Evolutionary conservation across 2,329 filamentous ascomycete genomes (phyloP).

Genomic region (Harringtonia lauricola): DNA sequence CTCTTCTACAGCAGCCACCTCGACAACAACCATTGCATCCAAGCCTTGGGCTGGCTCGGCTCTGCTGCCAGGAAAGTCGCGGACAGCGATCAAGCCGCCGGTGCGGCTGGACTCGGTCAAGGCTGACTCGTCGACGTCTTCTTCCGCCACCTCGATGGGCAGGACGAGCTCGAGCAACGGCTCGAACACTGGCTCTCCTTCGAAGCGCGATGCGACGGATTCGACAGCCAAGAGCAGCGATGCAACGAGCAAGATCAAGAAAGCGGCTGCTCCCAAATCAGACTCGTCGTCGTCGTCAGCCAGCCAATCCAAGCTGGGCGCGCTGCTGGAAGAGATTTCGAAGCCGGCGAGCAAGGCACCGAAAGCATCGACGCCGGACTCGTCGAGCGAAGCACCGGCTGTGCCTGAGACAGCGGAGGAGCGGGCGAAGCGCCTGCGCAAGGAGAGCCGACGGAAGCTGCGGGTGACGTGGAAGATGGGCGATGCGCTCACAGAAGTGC

Average conservation of each 20-base stretch:
- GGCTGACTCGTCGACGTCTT: constrained; percentile 9
- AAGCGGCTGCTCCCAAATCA: constrained; percentile 14
- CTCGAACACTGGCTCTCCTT: no score
- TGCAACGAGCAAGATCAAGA: constrained; percentile 17
- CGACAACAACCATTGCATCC: constrained; percentile 7
- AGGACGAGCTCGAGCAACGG: no score
- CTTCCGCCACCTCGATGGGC: background rate
- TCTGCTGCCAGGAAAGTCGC: constrained; percentile 35
- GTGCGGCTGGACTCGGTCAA: constrained; percentile 5
- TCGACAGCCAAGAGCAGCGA: background rate
- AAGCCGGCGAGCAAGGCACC: constrained; percentile 39
- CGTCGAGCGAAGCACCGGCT: constrained; percentile 28
- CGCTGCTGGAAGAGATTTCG: constrained; percentile 38
- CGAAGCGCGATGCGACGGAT: background rate
- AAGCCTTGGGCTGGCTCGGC: constrained; percentile 19
- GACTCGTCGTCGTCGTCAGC: constrained; percentile 18
- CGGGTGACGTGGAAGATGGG: constrained; percentile 63
- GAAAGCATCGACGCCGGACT: constrained; percentile 21
- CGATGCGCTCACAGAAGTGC: constrained; percentile 52
- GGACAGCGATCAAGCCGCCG: constrained; percentile 30
- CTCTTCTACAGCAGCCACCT: no score
- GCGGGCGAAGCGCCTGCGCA: constrained; percentile 55
- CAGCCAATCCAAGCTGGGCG: constrained; percentile 38
- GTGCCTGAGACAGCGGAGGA: constrained; percentile 57
- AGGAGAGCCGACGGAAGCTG: constrained; percentile 59